phyloP scores from a whole-genome alignment of 306 rosid genomes.

The Acacia confusa region DNA sequence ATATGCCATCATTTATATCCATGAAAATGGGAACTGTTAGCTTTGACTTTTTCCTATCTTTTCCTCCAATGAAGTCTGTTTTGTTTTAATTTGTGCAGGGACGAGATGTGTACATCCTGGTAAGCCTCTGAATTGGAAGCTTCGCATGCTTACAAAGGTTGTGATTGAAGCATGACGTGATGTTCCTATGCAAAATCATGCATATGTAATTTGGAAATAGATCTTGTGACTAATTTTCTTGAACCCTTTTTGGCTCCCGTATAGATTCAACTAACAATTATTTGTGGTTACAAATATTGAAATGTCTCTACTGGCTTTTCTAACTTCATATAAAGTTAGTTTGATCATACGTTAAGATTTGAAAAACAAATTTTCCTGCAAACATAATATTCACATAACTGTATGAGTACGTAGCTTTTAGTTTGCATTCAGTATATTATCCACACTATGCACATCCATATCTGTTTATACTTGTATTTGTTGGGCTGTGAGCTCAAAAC shows the following conservation, averaged over 20 bases:
- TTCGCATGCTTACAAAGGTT: conserved; percentile 29
- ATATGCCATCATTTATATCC: not conserved
- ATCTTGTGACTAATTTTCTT: not conserved
- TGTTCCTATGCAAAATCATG: conserved; percentile 9
- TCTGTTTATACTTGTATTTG: not conserved
- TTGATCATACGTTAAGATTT: not conserved
- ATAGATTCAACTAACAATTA: not conserved
- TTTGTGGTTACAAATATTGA: not conserved
- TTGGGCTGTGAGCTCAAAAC: not conserved
- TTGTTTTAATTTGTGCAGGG: conserved; percentile 65
- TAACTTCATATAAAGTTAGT: not conserved
- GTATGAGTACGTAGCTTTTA: not conserved
- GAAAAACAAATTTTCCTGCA: not conserved
- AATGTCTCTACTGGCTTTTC: not conserved
- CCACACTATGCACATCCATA: not conserved
- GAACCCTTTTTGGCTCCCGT: not conserved
- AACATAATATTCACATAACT: not conserved
- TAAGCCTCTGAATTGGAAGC: conserved; percentile 43
- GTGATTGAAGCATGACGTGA: conserved; percentile 20
- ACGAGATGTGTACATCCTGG: conserved; percentile 93
- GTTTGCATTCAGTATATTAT: not conserved
- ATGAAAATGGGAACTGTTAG: not conserved
- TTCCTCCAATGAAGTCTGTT: conserved; percentile 30
- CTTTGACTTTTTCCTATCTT: conserved; percentile 10
- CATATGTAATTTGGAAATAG: not conserved